Percentiles rank a stretch among this genome's conserved stretches.
Conservation (phyloP, 768 basidiomycete species). For the Pleurotus eryngii region DNA sequence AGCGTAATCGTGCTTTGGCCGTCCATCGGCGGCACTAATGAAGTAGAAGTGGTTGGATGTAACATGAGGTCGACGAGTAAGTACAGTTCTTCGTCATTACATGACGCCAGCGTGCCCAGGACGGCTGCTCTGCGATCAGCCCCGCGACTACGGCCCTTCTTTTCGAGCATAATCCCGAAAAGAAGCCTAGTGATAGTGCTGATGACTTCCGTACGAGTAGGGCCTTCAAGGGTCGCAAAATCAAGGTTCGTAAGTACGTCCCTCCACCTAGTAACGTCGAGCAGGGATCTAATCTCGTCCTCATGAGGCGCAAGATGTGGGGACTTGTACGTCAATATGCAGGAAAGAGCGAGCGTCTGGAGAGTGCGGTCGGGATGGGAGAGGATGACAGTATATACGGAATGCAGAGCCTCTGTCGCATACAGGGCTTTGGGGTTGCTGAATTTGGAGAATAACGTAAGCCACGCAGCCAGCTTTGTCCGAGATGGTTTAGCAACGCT, state of each 20-base stretch:
- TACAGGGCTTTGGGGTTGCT: conserved; percentile 88
- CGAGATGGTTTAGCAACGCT: conserved; percentile 45
- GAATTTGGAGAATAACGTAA: conserved; percentile 86
- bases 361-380: conserved; percentile 81
- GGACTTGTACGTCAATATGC: conserved; percentile 79
- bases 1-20: conserved; percentile 24
- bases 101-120: conserved; percentile 65
- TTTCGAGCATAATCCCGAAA: conserved; percentile 87
- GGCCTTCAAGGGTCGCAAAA: conserved; percentile 47
- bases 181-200: conserved; percentile 71
- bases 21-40: conserved; percentile 15
- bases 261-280: conserved; percentile 88
- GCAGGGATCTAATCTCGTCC: conserved; percentile 61
- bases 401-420: conserved; percentile 58
- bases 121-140: conserved; percentile 74
- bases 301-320: conserved; percentile 53
- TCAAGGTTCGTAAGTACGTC: conserved; percentile 79
- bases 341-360: conserved; percentile 72
- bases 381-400: conserved; percentile 70
- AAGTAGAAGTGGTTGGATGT: conserved; percentile 51
- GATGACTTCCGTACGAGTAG: conserved; percentile 63
- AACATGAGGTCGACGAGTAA: conserved; percentile 88
- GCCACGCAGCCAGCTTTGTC: conserved; percentile 68
- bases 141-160: conserved; percentile 63
- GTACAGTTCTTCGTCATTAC: conserved; percentile 68